Base-by-base conservation (phyloP, 805 yeast species). In the Teunomyces tritomae region DNA sequence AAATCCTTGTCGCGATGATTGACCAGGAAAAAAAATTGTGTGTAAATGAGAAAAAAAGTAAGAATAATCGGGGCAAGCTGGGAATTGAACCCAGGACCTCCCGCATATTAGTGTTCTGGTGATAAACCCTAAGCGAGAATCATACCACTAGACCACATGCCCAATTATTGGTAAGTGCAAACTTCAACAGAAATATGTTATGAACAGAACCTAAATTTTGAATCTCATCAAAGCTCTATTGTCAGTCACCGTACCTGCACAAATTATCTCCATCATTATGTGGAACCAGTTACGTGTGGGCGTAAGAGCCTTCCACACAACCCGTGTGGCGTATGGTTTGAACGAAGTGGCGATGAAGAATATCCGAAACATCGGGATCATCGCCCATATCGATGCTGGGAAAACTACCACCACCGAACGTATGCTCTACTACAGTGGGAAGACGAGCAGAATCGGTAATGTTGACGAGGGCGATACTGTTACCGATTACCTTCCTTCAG, bases 341-440 rank as follows among this genome's bases (percentile, higher is more conserved):
- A 70, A 69, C 44, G 52, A 56, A 10, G 60, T 70, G 5, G 61
- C 65, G 3, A 57, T 65, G 1, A 56, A 53, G 14, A 70, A 70
- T 46, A 78, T 86, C 20, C 72, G 99, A 50, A 92, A 94, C 66
- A 88, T 94, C 29, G 99, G 99, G 1, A 89, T 94, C 57, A 90
- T 94, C 35, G 99, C 99, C n/a, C 99, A 94, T 63, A 94, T 94
- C 46, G 99, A 94, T 72, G 99, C 99, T 2, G 99, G 99, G 0
- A 94, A 94, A 66, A 94, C 99, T 3, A 94, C 99, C 1, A 91
- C 99, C 1, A 92, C 99, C 0, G 99, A 94, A 63, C 73, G 98
- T 40, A 87, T 94, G 89, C 79, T 94, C n/a, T 92, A 78, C 61
- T 91, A 87, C 62, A 78, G 91, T 46, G 98, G 98, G 0, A 76